phyloP scores from a whole-genome alignment of 345 rosid species.

The Hypericum androsaemum region DNA sequence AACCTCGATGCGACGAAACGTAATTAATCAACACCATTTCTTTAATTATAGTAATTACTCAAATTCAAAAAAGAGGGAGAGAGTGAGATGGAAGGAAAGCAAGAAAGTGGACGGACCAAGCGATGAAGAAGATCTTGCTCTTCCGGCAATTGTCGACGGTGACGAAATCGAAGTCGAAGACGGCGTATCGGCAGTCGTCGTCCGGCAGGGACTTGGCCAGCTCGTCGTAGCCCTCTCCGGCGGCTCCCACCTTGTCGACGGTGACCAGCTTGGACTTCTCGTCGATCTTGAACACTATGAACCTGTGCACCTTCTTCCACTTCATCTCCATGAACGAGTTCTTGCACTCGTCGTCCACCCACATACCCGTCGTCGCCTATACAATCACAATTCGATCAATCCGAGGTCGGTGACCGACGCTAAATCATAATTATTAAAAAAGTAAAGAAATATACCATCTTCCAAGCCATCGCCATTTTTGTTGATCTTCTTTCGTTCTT shows the following conservation, averaged over 20 bases:
- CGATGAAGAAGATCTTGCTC: conserved; percentile 99
- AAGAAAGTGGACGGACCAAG: conserved; percentile 44
- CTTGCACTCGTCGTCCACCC: conserved; percentile 83
- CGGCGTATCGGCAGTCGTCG: conserved; percentile 89
- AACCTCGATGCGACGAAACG: too few relatives aligned
- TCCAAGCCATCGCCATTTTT: conserved; percentile 97
- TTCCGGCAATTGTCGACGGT: conserved; percentile 87
- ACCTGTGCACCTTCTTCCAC: conserved; percentile 81
- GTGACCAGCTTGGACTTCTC: conserved; percentile 76
- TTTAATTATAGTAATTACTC: too few relatives aligned
- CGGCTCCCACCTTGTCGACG: conserved; percentile 84
- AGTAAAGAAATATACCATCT: conserved; percentile 47
- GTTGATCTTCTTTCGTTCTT: conserved; percentile 9
- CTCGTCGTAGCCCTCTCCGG: conserved; percentile 70
- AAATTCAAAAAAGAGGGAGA: not conserved
- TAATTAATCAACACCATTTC: too few relatives aligned
- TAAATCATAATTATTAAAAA: not conserved
- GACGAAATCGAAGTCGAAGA: conserved; percentile 87
- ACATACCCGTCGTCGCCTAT: conserved; percentile 91
- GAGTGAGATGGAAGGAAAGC: not conserved
- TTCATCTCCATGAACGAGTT: conserved; percentile 89
- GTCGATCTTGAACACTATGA: conserved; percentile 88
- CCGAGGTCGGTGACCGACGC: not conserved
- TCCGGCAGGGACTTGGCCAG: conserved; percentile 66
- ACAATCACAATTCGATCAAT: not conserved